phyloP scores from a whole-genome alignment of 495 filamentous ascomycete genomes.

The Zalerion maritima region DNA sequence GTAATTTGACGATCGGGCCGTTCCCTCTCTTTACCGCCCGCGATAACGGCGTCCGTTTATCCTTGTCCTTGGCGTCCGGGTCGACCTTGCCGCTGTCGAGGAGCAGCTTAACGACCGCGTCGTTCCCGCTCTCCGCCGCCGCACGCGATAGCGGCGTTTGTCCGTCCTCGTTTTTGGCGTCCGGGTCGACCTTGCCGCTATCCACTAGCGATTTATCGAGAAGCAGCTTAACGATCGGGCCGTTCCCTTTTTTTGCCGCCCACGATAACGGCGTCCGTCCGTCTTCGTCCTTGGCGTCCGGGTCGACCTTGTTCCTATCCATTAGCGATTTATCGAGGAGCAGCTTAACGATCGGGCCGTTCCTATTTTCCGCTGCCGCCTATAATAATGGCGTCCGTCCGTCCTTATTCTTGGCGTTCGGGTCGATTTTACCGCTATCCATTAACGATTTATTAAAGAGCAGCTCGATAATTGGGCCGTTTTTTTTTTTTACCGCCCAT shows the following conservation, averaged over 20 bases:
- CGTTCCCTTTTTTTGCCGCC: slow-evolving; percentile 22
- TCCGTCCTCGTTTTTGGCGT: slow-evolving; percentile 4
- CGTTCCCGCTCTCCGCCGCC: slow-evolving; percentile 11
- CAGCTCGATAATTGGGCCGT: too few species aligned
- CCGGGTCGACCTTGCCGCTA: background rate
- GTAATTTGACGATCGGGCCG: background rate
- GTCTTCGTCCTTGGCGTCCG: slow-evolving; percentile 9
- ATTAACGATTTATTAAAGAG: too few species aligned
- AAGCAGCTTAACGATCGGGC: slow-evolving; percentile 16
- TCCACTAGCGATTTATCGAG: slow-evolving; percentile 7
- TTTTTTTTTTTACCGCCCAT: too few species aligned
- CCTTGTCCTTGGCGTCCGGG: too few species aligned
- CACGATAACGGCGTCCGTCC: slow-evolving; percentile 23
- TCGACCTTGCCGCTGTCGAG: slow-evolving; percentile 8
- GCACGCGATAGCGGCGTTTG: slow-evolving; percentile 11
- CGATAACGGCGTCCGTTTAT: background rate
- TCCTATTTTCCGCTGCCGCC: slow-evolving; percentile 20
- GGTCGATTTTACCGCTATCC: slow-evolving; percentile 8
- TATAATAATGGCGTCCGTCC: slow-evolving; percentile 22
- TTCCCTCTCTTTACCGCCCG: background rate
- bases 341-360: slow-evolving; percentile 18
- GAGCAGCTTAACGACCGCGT: slow-evolving; percentile 11
- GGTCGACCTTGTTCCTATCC: slow-evolving; percentile 5
- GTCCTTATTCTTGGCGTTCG: slow-evolving; percentile 9
- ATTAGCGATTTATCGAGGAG: slow-evolving; percentile 11